Evolutionary conservation across 2,329 filamentous ascomycete genomes (phyloP).

Genomic region (Xylariaceae sp.): DNA sequence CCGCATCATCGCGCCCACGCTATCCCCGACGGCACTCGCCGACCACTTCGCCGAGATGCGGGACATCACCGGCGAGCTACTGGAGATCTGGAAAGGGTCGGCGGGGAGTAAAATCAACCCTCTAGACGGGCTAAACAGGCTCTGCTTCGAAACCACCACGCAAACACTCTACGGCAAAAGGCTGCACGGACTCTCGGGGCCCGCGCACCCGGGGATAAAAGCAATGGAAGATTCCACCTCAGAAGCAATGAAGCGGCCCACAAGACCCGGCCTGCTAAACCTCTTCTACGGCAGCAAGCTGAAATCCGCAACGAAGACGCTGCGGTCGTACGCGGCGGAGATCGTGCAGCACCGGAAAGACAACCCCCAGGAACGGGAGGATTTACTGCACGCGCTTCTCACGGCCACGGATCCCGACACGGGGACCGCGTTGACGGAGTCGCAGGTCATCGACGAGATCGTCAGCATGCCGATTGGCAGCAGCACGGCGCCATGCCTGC

Average conservation of each 20-base stretch:
- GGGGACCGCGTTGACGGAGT: constrained; percentile 52
- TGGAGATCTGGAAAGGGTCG: constrained; percentile 46
- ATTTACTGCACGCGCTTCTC: constrained; percentile 58
- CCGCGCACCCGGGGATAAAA: constrained; percentile 45
- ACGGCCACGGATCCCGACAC: constrained; percentile 58
- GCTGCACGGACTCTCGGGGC: constrained; percentile 44
- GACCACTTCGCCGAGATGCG: constrained; percentile 46
- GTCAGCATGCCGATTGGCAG: constrained; percentile 61
- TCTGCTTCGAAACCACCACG: constrained; percentile 50
- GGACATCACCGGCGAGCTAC: constrained; percentile 46
- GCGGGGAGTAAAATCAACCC: constrained; percentile 41
- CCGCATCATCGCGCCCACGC: constrained; percentile 47
- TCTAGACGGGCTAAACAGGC: constrained; percentile 47
- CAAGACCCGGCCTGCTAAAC: constrained; percentile 48
- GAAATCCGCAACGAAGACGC: constrained; percentile 47
- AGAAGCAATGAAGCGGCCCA: constrained; percentile 54
- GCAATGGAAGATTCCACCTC: constrained; percentile 53
- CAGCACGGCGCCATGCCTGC: constrained; percentile 45
- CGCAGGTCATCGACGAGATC: constrained; percentile 63
- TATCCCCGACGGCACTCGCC: constrained; percentile 35
- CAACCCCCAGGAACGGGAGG: constrained; percentile 52
- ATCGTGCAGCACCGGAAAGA: constrained; percentile 54
- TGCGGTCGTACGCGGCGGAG: constrained; percentile 53
- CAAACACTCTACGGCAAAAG: constrained; percentile 49
- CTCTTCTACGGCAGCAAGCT: constrained; percentile 51